A percentile compares a stretch with the other conserved stretches of the same genome.
phyloP scores from a whole-genome alignment of 2,329 filamentous ascomycete genomes.

The Cladosporium sp. region DNA sequence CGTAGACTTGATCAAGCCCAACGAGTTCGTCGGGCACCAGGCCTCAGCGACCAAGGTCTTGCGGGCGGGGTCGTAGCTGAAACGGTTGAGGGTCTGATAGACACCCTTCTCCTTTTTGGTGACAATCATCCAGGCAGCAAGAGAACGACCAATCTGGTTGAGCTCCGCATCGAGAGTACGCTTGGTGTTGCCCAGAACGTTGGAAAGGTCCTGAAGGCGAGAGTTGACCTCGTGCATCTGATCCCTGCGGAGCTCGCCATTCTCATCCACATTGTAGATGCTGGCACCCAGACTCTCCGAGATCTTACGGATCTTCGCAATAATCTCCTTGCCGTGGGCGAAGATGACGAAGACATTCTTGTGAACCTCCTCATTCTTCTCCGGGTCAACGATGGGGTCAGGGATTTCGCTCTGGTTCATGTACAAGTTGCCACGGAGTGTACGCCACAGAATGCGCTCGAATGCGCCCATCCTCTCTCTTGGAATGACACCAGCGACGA shows the following conservation, averaged over 20 bases:
- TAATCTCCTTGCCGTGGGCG: slow-evolving; percentile 94
- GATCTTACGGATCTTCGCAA: slow-evolving; percentile 98
- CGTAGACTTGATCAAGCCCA: slow-evolving; percentile 83
- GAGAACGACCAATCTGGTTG: slow-evolving; percentile 82
- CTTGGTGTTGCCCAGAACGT: slow-evolving; percentile 91
- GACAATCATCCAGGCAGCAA: slow-evolving; percentile 95
- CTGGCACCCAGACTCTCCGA: slow-evolving; percentile 95
- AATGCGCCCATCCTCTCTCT: slow-evolving; percentile 91
- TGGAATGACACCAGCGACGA: slow-evolving; percentile 91
- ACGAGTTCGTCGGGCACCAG: slow-evolving; percentile 90
- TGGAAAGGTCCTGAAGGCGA: slow-evolving; percentile 81
- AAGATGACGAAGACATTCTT: slow-evolving; percentile 99
- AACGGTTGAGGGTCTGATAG: slow-evolving; percentile 89
- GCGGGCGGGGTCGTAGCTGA: slow-evolving; percentile 91
- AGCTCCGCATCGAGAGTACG: slow-evolving; percentile 88
- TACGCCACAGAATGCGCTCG: slow-evolving; percentile 95
- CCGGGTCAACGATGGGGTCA: slow-evolving; percentile 83
- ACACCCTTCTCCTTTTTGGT: slow-evolving; percentile 98
- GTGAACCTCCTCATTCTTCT: slow-evolving; percentile 82
- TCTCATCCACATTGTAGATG: slow-evolving; percentile 95
- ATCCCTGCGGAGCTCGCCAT: slow-evolving; percentile 87
- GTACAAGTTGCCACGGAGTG: slow-evolving; percentile 93
- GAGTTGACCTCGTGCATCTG: slow-evolving; percentile 98
- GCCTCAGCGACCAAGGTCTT: slow-evolving; percentile 97
- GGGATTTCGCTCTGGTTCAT: slow-evolving; percentile 99